Evolutionary conservation across 495 filamentous ascomycete species (phyloP).

Genomic region (Penicillium malachiteum): DNA sequence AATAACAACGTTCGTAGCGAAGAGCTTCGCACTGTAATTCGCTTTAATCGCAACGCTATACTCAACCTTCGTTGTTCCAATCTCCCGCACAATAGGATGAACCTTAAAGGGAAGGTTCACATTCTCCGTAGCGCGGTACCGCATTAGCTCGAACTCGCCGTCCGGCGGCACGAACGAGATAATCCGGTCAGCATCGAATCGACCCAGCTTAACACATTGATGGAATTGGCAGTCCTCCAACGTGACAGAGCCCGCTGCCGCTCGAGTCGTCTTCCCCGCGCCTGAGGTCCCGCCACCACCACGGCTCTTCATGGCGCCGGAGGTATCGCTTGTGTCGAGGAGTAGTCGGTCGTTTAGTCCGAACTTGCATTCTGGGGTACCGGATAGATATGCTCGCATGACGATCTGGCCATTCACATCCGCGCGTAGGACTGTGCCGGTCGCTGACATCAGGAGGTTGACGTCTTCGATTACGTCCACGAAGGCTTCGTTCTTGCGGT

Average conservation of each 20-base stretch:
- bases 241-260: slow-evolving; percentile 92
- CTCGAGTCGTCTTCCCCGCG: slow-evolving; percentile 80
- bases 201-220: slow-evolving; percentile 96
- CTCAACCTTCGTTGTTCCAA: slow-evolving; percentile 96
- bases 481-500: slow-evolving; percentile 98
- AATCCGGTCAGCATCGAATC: slow-evolving; percentile 95
- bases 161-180: slow-evolving; percentile 98
- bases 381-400: slow-evolving; percentile 97
- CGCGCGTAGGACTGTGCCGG: slow-evolving; percentile 90
- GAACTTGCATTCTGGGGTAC: slow-evolving; percentile 99
- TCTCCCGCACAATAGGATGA: slow-evolving; percentile 96
- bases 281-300: slow-evolving; percentile 43
- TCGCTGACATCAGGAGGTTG: slow-evolving; percentile 96
- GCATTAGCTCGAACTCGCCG: slow-evolving; percentile 99
- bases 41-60: slow-evolving; percentile 97
- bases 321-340: slow-evolving; percentile 68
- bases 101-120: slow-evolving; percentile 99
- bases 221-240: slow-evolving; percentile 99
- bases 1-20: slow-evolving; percentile 96
- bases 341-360: slow-evolving; percentile 95
- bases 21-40: slow-evolving; percentile 94
- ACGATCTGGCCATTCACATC: slow-evolving; percentile 98
- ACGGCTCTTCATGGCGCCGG: slow-evolving; percentile 35
- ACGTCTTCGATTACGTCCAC: slow-evolving; percentile 99
- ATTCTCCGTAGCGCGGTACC: slow-evolving; percentile 98